Base-by-base conservation (phyloP, 495 filamentous ascomycete genomes). In the Diplogelasinospora grovesii region DNA sequence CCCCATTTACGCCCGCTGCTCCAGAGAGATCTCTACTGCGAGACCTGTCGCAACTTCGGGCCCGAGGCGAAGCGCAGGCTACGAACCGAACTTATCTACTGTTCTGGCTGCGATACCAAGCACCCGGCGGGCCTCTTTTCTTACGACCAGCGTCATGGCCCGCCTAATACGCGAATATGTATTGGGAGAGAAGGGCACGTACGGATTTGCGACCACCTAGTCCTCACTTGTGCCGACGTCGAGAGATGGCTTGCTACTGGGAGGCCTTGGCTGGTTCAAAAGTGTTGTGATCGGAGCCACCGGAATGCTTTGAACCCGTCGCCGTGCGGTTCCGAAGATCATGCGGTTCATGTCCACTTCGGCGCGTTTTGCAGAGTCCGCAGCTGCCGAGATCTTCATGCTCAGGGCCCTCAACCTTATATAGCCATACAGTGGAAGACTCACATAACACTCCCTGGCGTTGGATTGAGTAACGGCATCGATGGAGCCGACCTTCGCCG, bases 11-110 rank as follows among this genome's bases (percentile, higher is more conserved):
- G 33, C 33, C 18, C 4, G 20, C 33, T 36, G 11, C 33, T 36
- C 15, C 33, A 22, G 33, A 36, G 23, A 21, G 33, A 36, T 14
- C 33, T 36, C 18, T 36, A 3, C 33, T 36, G 33, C 33, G 7
- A 36, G 33, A 36, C 3, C 10, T 36, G 33, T 21, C 33, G 33
- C 33, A 18, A 36, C 8, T 22, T 14, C 8, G 33, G 20, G 6
- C 33, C 33, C 10, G 33, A 36, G 19, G 33, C 33, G 11, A 14
- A 36, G 8, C 11, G 21, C 11, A 16, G 33, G 15, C 19, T 36
- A 20, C 33, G 33, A 18, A 36, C 33, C 33, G 4, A 36, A 21
- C 18, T 36, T 36, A 10, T 36, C 15, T 36, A 36, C 18, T 36
- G 33, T 21, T 36, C 33, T 8, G 15, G 33, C 8, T 36, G 33